Conservation (phyloP, 2,329 filamentous ascomycete genomes). For the Coniochaeta sp. region DNA sequence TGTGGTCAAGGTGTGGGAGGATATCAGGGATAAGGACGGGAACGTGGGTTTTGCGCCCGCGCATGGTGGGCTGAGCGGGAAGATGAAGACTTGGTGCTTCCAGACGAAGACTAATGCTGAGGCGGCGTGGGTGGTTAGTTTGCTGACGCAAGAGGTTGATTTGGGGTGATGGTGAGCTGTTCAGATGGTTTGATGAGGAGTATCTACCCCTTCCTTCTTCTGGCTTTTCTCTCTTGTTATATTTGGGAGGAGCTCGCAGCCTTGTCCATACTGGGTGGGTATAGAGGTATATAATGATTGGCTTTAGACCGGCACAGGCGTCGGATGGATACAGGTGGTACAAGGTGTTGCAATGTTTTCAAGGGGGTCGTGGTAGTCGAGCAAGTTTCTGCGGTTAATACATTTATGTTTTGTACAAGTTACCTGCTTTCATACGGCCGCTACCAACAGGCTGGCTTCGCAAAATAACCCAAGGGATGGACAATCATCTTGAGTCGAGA, state of each 20-base stretch:
- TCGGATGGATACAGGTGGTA: background rate
- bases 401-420: no score
- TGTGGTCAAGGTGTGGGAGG: conserved; percentile 82
- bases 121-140: conserved; percentile 48
- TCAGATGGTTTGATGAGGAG: no score
- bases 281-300: background rate
- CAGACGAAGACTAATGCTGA: conserved; percentile 47
- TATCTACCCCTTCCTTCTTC: background rate
- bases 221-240: no score
- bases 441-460: no score
- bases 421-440: no score
- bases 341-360: no score
- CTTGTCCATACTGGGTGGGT: background rate
- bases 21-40: conserved; percentile 57
- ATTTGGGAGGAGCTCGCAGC: background rate
- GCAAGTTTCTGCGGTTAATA: no score
- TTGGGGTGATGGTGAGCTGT: no score
- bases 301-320: background rate
- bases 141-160: conserved; percentile 46
- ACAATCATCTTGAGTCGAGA: no score
- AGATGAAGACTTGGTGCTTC: conserved; percentile 58
- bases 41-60: conserved; percentile 44
- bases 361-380: no score
- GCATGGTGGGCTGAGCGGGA: conserved; percentile 44
- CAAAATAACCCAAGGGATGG: no score